A percentile compares a stretch with the other conserved stretches of the same genome.
Conservation (phyloP, 495 filamentous ascomycete species). For the Aspergillus ellipticus region DNA sequence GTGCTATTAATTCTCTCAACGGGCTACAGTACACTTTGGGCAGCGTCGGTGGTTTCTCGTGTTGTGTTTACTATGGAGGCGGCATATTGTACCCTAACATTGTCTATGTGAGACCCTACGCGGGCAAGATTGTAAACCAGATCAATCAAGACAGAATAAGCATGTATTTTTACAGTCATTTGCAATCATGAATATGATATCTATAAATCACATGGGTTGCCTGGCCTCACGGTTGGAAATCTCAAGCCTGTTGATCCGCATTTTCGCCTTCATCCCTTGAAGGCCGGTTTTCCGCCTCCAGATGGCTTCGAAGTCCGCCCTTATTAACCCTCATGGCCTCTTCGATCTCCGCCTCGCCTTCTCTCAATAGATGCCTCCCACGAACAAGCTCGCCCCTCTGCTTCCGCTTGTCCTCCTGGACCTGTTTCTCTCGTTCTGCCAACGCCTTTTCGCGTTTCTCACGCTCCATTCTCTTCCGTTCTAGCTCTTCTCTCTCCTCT, state of each 20-base stretch:
- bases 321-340: conserved; percentile 74
- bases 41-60: not conserved
- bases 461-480: conserved; percentile 59
- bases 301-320: conserved; percentile 63
- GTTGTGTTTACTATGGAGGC: not conserved
- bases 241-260: not conserved
- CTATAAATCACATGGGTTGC: not conserved
- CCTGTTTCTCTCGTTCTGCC: conserved; percentile 66
- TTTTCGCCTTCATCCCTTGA: conserved; percentile 12
- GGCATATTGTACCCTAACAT: not conserved
- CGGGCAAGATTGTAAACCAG: conserved; percentile 5
- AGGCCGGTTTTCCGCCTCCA: conserved; percentile 36
- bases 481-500: conserved; percentile 58
- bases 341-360: conserved; percentile 76
- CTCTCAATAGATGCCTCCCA: conserved; percentile 63
- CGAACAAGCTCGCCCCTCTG: conserved; percentile 61
- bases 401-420: conserved; percentile 69
- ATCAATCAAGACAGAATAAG: not conserved
- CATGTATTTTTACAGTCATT: conserved; percentile 7
- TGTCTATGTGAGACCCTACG: not conserved
- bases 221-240: not conserved
- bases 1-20: conserved; percentile 14
- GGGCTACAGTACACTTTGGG: not conserved
- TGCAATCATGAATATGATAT: not conserved
- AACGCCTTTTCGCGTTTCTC: conserved; percentile 71